A percentile compares a stretch with the other conserved stretches of the same genome.
phyloP scores from a whole-genome alignment of 202 grass and related monocot species.

The Elaeis oleifera region DNA sequence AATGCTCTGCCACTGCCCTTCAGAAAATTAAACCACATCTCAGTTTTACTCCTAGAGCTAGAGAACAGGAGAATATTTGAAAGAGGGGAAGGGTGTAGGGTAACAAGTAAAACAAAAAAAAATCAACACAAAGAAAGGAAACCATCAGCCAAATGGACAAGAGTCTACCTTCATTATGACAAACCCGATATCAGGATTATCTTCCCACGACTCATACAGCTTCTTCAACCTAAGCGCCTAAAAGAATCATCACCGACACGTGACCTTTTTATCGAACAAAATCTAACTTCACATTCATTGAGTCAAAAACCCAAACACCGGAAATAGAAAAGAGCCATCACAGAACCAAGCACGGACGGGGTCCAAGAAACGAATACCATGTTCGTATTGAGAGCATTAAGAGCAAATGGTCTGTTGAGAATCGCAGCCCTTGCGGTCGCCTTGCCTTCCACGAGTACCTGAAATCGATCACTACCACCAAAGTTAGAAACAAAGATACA shows the following conservation, averaged over 20 bases:
- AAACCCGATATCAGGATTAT: conserved; percentile 84
- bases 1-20: conserved; percentile 81
- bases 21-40: conserved; percentile 39
- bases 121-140: conserved; percentile 9
- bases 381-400: conserved; percentile 67
- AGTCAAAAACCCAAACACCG: conserved; percentile 7
- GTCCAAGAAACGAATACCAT: conserved; percentile 34
- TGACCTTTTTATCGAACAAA: conserved; percentile 1
- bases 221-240: conserved; percentile 71
- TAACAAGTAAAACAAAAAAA: conserved; percentile 5
- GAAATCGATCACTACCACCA: neutral
- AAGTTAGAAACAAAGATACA: too few relatives aligned
- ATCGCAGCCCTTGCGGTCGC: conserved; percentile 57
- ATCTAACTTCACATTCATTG: neutral
- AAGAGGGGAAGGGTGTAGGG: too few relatives aligned
- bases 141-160: conserved; percentile 20
- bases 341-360: neutral
- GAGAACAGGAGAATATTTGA: too few relatives aligned
- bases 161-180: conserved; percentile 81
- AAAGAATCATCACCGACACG: conserved; percentile 20
- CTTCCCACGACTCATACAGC: conserved; percentile 87
- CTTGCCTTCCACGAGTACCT: conserved; percentile 86
- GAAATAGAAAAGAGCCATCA: neutral
- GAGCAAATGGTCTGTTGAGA: conserved; percentile 64
- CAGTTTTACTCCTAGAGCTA: conserved; percentile 1